Conservation (phyloP, 78 protist genomes). For the Chrysochromulina tobinii region DNA sequence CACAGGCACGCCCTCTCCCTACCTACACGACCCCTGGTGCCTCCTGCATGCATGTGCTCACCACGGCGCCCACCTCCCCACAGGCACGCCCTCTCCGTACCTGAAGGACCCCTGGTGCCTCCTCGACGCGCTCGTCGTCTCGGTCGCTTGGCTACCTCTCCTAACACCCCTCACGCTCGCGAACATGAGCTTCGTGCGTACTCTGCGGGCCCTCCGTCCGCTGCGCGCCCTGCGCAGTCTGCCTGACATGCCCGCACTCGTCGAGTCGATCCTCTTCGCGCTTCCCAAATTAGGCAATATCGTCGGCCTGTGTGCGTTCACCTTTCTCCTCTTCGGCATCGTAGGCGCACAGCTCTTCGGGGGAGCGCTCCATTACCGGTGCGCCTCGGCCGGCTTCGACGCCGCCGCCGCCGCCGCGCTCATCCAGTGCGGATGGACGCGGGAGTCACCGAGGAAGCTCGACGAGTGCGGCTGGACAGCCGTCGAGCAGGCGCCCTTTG, state of each 20-base stretch:
- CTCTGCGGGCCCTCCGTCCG: slow-evolving; percentile 53
- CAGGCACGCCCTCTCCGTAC: neutral
- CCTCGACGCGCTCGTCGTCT: neutral
- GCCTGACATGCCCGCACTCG: slow-evolving; percentile 31
- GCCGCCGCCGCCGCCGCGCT: too few species aligned
- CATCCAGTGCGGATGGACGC: too few species aligned
- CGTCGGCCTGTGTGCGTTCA: neutral
- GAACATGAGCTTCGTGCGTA: neutral
- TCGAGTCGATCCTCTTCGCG: neutral
- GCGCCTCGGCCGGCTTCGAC: neutral
- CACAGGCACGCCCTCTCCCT: too few species aligned
- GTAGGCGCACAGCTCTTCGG: slow-evolving; percentile 35
- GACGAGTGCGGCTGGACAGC: too few species aligned
- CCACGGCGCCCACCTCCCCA: too few species aligned
- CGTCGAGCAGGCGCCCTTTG: too few species aligned
- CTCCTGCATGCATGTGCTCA: neutral
- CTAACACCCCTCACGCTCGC: neutral
- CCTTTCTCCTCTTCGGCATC: slow-evolving; percentile 14
- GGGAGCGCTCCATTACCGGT: neutral
- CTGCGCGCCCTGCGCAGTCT: slow-evolving; percentile 29
- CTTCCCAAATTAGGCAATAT: neutral
- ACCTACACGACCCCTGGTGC: too few species aligned
- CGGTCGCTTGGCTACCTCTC: neutral
- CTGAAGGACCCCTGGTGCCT: neutral
- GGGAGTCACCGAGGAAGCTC: too few species aligned